Evolutionary conservation across 75 land plant genomes (phyloP), one percentile per base, ranked within the genome.

Genomic region (Cupressus sempervirens): DNA sequence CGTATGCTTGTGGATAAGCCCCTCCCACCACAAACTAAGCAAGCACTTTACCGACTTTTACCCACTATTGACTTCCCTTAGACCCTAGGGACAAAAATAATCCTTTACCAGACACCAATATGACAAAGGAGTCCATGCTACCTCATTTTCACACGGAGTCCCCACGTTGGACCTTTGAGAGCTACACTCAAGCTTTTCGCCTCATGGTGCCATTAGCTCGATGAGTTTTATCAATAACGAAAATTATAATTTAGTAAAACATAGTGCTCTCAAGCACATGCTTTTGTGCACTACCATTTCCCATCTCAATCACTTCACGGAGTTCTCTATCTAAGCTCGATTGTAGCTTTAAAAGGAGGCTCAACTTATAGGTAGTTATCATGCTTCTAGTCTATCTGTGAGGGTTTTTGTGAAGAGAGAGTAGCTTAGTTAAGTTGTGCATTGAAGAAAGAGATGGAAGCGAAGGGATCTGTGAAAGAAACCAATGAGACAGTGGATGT

Each of bases 381-480:
- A 65, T 26, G 6, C 6, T 26, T 26, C 4, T 29, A 65, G 29
- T 65, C 68, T 3, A 65, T 65, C 68, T 65, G 68, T 65, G 29
- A 26, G 7, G 6, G 23, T 23, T 26, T 65, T 26, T 65, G 68
- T 65, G 68, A 26, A 65, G 68, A 7, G 68, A 65, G 68, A 20
- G 68, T 7, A 65, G 68, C 29, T 23, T 65, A 65, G 29, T 65
- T 65, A 65, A 65, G 68, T 7, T 26, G 67, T 62, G 67, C 67
- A 23, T 23, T n/a, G 50, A 48, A 48, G 50, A 10, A 46, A 56
- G 41, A 81, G 56, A 29, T 9, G 82, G 82, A 81, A n/a, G 46
- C 29, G 20, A 41, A 81, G 82, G 82, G 32, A 20, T 46, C 54
- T 46, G 82, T 35, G n/a, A 76, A n/a, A 81, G 32, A 81, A 50